Percentiles rank a stretch among this genome's conserved stretches.
Conservation (phyloP, 371 early-diverging fungal species). For the Coemansia sp. region DNA sequence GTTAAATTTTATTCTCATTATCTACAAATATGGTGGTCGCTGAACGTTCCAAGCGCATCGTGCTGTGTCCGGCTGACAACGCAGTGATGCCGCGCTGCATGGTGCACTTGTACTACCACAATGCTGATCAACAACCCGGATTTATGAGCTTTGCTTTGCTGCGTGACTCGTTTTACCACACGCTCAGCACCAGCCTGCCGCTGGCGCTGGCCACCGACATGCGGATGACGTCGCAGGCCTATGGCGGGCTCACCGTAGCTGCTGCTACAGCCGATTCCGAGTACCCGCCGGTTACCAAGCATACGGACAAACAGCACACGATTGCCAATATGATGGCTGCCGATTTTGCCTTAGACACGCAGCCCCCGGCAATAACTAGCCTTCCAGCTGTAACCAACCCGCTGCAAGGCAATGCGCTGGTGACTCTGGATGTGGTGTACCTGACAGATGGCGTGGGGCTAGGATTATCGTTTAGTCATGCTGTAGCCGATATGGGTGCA, state of each 20-base stretch:
- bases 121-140: background rate
- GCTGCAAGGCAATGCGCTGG: slow-evolving; percentile 26
- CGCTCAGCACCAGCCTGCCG: slow-evolving; percentile 16
- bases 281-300: slow-evolving; percentile 6
- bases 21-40: background rate
- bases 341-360: slow-evolving; percentile 8
- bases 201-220: slow-evolving; percentile 14
- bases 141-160: slow-evolving; percentile 24
- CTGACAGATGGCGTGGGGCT: slow-evolving; percentile 33
- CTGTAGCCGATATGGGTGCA: slow-evolving; percentile 13
- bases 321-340: slow-evolving; percentile 11
- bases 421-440: slow-evolving; percentile 19
- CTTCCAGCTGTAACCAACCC: slow-evolving; percentile 2
- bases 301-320: slow-evolving; percentile 7
- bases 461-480: slow-evolving; percentile 18
- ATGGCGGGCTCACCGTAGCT: slow-evolving; percentile 12
- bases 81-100: slow-evolving; percentile 8
- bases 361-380: slow-evolving; percentile 10
- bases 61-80: slow-evolving; percentile 20
- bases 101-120: slow-evolving; percentile 16
- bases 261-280: background rate
- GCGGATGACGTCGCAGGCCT: background rate
- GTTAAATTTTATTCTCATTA: too few species aligned
- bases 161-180: slow-evolving; percentile 8
- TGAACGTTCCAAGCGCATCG: background rate